Base-by-base conservation (phyloP, 2,329 filamentous ascomycete genomes). In the Meredithiella fracta region DNA sequence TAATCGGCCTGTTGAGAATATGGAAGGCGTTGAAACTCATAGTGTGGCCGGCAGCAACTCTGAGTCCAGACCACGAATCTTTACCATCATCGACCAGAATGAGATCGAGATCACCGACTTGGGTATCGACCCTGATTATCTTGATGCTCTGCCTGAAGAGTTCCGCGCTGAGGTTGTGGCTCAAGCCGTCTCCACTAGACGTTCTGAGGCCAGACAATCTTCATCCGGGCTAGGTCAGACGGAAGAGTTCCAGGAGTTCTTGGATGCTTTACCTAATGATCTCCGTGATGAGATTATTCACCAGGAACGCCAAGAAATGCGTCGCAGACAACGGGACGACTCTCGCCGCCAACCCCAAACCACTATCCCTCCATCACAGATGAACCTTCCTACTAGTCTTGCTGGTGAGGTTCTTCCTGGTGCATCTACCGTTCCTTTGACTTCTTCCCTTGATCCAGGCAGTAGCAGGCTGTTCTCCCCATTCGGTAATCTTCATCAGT, bases 131-230 rank as follows among this genome's bases (percentile, higher is more conserved):
- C 79, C 85, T 15, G 90, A 94, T 57, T 98, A 96, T 68, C 79
- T 98, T 5, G 87, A 92, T 58, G 94, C 91, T n/a, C 72, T 98
- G n/a, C 92, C 92, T 0, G 92, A 98, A 63, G 94, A 98, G 59
- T 82, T 97, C 65, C 79, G 92, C 49, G 91, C 97, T 67, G 92
- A 98, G 66, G 92, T 98, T 51, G 86, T 98, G 61, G 88, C 94
- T 67, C 83, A 90, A 60, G 89, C 94, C 58, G 79, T 95, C 60
- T 88, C 86, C 54, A 82, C 87, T 61, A 80, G 91, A 61, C 82
- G 91, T 60, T 85, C 85, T 6, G 81, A 92, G 67, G 86, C 87
- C 44, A 68, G 83, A 65, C 69, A 80, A 66, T 80, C 79, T 22
- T 76, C 78, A 25, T 78, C 80, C 17, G 86, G 90, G 5, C 29